phyloP scores from a whole-genome alignment of 2,329 filamentous ascomycete species.

The Didymella keratinophila region DNA sequence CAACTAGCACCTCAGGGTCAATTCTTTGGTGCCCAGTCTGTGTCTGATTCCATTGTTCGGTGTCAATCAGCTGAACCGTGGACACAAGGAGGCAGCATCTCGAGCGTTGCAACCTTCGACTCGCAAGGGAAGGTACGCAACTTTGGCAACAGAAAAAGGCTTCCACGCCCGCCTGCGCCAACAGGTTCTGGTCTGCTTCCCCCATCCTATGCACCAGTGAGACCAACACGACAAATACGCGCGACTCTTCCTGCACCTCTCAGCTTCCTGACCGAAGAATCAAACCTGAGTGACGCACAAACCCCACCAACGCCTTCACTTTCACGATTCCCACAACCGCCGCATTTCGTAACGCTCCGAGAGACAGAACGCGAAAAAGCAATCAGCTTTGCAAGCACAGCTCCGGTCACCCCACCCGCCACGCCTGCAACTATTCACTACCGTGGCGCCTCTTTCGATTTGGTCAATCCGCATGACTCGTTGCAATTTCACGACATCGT shows the following conservation, averaged over 20 bases:
- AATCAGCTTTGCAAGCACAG: constrained; percentile 35
- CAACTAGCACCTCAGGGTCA: constrained; percentile 35
- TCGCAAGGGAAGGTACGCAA: constrained; percentile 36
- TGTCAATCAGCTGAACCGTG: constrained; percentile 43
- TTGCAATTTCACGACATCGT: constrained; percentile 48
- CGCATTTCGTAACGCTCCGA: constrained; percentile 25
- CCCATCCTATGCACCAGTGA: constrained; percentile 28
- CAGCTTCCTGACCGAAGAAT: constrained; percentile 33
- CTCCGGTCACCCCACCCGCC: constrained; percentile 46
- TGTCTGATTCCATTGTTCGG: constrained; percentile 31
- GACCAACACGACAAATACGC: constrained; percentile 25
- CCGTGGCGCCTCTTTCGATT: constrained; percentile 51
- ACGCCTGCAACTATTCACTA: constrained; percentile 51
- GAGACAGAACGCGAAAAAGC: constrained; percentile 29
- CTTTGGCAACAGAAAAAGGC: constrained; percentile 47
- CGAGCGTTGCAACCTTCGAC: constrained; percentile 24
- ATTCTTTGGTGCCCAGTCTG: constrained; percentile 18
- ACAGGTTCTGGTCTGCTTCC: constrained; percentile 18
- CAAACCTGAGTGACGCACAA: constrained; percentile 24
- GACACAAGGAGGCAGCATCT: constrained; percentile 27
- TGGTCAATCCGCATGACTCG: constrained; percentile 51
- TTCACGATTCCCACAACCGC: constrained; percentile 48
- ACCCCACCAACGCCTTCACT: constrained; percentile 38
- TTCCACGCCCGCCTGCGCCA: constrained; percentile 40
- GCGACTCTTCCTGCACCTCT: constrained; percentile 31